These are phyloP conservation scores for Colletotrichum sp. DNA, from an alignment of 2,329 filamentous ascomycete genomes.

Conservation along the genomic window DNA sequence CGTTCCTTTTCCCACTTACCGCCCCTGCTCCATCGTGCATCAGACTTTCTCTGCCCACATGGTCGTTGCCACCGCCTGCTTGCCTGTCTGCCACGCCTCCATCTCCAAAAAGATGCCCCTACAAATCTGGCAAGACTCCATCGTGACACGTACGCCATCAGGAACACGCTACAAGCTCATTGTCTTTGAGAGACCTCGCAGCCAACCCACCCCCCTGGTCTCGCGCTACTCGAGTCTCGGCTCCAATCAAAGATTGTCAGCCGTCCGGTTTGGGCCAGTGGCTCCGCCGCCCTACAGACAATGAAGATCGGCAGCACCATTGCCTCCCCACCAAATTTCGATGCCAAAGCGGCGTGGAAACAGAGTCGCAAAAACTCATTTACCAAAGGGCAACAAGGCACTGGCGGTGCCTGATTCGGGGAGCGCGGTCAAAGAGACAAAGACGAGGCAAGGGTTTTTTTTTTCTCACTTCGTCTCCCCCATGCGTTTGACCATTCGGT, in stretches of 20 bases:
- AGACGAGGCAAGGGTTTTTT: neutral
- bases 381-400: neutral
- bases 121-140: neutral
- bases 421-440: slow-evolving; percentile 12
- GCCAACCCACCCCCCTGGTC: neutral
- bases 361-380: neutral
- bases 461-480: neutral
- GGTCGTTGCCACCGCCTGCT: neutral
- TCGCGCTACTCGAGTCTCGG: slow-evolving; percentile 1
- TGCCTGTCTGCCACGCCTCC: neutral
- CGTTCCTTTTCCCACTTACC: neutral
- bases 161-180: neutral
- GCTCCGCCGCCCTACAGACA: neutral
- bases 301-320: slow-evolving; percentile 20
- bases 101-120: neutral
- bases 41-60: neutral
- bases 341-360: slow-evolving; percentile 13
- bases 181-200: neutral
- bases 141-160: neutral
- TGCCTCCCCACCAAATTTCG: slow-evolving; percentile 4
- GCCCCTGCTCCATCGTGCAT: neutral
- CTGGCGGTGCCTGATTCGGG: neutral
- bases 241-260: slow-evolving; percentile 19
- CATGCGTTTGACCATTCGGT: neutral
- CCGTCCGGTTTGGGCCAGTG: slow-evolving; percentile 20